Base-by-base conservation (phyloP, 441 rosid genomes). In the Erysimum cheiri region DNA sequence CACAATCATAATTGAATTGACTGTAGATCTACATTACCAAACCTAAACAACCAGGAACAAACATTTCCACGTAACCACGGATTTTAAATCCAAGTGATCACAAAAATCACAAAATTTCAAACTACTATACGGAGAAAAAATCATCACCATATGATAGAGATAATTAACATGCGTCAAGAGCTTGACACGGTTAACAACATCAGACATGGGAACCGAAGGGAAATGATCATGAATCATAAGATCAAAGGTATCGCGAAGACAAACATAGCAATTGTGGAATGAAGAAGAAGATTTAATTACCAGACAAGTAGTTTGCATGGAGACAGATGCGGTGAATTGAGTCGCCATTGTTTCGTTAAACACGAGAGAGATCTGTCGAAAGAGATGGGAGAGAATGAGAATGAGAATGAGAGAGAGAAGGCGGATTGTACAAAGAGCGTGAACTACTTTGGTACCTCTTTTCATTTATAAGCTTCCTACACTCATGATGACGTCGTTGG, bases 331-430 rank as follows among this genome's bases (percentile, higher is more conserved):
- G 72, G 61, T 77, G 8, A 82, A 60, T 35, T 64, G 65, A 60
- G 87, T 75, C 9, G 88, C 89, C 91, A 83, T 88, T 73, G 43
- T 73, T 14, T 60, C 67, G 64, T 13, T 60, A 32, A 44, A 31
- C 53, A 43, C 65, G 63, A 66, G 74, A 66, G 72, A 77, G 67
- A 59, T 65, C 55, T 65, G 60, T 46, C 48, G 67, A 77, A 49
- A 9, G 69, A 60, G 36, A 26, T 24, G 19, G 19, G 65, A 60
- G 48, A 22, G 24, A 22, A 22, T 22, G 24, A 22, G 24, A 22
- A 22, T 22, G 22, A 19, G n/a, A n/a, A n/a, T n/a, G 24, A 22
- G 24, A 22, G 24, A 44, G 66, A 60, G 65, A 58, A 35, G 80
- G 66, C 83, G 85, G 82, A 69, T 65, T 64, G 64, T 69, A 49